Evolutionary conservation across 2,329 filamentous ascomycete genomes (phyloP).

Genomic region (Botrytis porri): DNA sequence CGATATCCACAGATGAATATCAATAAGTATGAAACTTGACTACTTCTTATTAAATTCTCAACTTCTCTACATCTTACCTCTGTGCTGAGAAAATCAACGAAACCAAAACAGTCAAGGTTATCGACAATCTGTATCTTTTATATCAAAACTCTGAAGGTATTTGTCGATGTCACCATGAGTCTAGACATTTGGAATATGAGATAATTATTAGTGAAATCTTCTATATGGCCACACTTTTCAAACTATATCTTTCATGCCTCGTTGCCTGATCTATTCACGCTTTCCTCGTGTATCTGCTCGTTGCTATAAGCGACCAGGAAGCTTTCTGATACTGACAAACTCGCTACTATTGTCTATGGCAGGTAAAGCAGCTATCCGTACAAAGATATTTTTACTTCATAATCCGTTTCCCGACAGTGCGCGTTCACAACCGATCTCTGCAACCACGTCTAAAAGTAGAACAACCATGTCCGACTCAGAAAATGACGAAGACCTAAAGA

Average conservation of each 20-base stretch:
- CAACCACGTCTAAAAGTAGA: neutral
- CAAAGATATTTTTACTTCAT: neutral
- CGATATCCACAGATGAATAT: neutral
- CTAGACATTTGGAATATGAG: neutral
- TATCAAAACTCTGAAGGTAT: neutral
- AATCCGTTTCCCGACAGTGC: neutral
- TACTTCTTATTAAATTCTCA: neutral
- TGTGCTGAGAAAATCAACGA: neutral
- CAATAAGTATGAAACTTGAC: neutral
- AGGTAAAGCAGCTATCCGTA: neutral
- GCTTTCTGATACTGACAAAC: neutral
- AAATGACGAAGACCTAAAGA: conserved; percentile 53
- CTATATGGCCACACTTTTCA: neutral
- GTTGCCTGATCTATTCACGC: neutral
- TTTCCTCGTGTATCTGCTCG: neutral
- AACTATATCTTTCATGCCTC: neutral
- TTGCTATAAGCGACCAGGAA: neutral
- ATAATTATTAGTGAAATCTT: neutral
- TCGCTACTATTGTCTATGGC: neutral
- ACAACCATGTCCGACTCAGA: conserved; percentile 34
- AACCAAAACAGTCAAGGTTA: neutral
- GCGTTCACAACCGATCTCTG: neutral
- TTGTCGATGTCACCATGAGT: neutral
- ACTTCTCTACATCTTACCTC: neutral
- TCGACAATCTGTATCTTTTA: neutral